Evolutionary conservation across 768 basidiomycete species (phyloP), one percentile per base, ranked within the genome.

Genomic region (Brasilioporus rufonigricans): DNA sequence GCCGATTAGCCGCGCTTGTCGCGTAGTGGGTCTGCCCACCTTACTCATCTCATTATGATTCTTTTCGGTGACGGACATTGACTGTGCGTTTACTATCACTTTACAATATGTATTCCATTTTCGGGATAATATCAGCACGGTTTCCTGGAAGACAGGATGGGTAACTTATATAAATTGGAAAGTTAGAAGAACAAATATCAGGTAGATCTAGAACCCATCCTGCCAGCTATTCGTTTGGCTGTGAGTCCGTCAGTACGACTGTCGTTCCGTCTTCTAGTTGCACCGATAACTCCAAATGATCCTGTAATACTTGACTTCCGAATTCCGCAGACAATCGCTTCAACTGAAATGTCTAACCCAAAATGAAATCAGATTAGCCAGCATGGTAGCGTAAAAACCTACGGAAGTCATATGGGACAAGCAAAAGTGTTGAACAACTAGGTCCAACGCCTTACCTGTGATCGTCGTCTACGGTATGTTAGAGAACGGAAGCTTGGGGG

Each of bases 1-100:
- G 93, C 64, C 85, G 92, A 62, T 77, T 93, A 66, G 92, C 92
- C 58, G 89, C 91, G 61, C 76, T 93, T 62, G 91, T 93, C 61
- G 86, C 88, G 72, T 90, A 81, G 65, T 59, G 50, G 35, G 26
- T 8, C 29, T 7, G 55, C 63, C 26, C 10, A 24, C 39, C 33
- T 48, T 26, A 7, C 38, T 48, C 11, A n/a, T 36, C 44, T 53
- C 32, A 31, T 26, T 36, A 23, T 43, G 35, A 23, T 46, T 48
- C 18, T 54, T 32, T 40, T 31, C 24, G 44, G 45, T 18, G 38
- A 23, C 47, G 24, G 39, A 56, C 49, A 21, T 51, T 52, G 50
- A 46, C 19, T 53, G 48, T 19, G 13, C 29, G 43, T 51, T 54
- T 57, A 48, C 48, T 57, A 40, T 53, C 45, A 54, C 32, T 51